Evolutionary conservation across 371 early-diverging fungal species (phyloP).

Genomic region (Mortierella sp.): DNA sequence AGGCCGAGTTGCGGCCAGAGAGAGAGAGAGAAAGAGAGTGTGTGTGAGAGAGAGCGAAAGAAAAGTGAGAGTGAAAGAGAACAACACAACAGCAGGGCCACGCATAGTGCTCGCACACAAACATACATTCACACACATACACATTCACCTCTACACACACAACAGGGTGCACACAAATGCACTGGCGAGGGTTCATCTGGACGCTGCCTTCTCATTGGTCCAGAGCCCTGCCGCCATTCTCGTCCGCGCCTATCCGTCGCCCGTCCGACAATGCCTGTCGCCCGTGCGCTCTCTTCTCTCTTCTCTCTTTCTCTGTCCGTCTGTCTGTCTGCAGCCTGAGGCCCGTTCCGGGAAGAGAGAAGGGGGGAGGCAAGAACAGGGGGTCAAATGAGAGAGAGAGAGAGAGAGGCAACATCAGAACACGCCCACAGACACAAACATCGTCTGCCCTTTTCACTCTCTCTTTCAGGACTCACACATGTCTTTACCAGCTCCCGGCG

Average conservation of each 20-base stretch:
- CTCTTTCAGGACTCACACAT: background rate
- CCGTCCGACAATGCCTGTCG: too few species aligned
- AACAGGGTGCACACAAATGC: too few species aligned
- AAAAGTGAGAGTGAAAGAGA: slow-evolving; percentile 1
- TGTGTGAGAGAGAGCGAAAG: slow-evolving; percentile 6
- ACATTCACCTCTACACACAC: too few species aligned
- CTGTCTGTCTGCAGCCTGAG: background rate
- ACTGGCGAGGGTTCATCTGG: too few species aligned
- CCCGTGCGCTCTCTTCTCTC: background rate
- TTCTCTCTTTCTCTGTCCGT: background rate
- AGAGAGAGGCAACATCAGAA: background rate
- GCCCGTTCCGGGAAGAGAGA: background rate
- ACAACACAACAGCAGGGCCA: too few species aligned
- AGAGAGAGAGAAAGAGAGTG: too few species aligned
- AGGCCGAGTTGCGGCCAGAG: too few species aligned
- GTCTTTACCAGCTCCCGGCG: background rate
- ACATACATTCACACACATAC: too few species aligned
- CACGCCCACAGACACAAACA: background rate
- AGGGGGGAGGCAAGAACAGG: background rate
- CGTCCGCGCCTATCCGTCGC: too few species aligned
- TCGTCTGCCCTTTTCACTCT: background rate
- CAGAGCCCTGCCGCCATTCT: too few species aligned
- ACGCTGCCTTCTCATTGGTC: too few species aligned
- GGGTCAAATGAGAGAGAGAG: background rate
- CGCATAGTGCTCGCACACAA: too few species aligned